Conservation (phyloP, 2,329 filamentous ascomycete genomes). For the Zopfia rhizophila region DNA sequence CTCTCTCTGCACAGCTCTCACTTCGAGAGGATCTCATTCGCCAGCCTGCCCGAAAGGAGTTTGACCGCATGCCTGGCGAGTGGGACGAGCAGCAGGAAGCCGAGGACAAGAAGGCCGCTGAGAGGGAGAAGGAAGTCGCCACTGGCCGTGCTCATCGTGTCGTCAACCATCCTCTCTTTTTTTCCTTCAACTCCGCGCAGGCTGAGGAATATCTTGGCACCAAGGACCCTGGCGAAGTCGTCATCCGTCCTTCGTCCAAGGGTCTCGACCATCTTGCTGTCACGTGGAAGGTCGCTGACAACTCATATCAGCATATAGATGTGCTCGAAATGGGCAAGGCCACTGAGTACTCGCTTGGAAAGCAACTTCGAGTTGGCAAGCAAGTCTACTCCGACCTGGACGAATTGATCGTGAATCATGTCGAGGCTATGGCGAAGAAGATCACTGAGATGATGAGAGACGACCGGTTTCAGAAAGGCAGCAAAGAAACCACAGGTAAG, state of each 20-base stretch:
- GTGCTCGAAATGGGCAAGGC: slow-evolving; percentile 97
- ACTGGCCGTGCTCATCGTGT: slow-evolving; percentile 90
- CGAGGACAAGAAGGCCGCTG: slow-evolving; percentile 78
- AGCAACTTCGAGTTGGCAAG: slow-evolving; percentile 85
- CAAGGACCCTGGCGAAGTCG: slow-evolving; percentile 85
- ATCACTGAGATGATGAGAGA: slow-evolving; percentile 95
- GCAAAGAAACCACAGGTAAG: slow-evolving; percentile 85
- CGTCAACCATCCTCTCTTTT: slow-evolving; percentile 97
- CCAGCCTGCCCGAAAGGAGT: slow-evolving; percentile 73
- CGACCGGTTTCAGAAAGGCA: slow-evolving; percentile 90
- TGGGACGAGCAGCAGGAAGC: slow-evolving; percentile 89
- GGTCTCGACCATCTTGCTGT: slow-evolving; percentile 94
- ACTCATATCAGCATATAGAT: slow-evolving; percentile 97
- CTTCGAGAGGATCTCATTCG: slow-evolving; percentile 84
- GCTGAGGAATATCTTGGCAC: slow-evolving; percentile 93
- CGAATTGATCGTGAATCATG: slow-evolving; percentile 95
- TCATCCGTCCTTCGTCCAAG: slow-evolving; percentile 95
- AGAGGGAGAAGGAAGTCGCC: slow-evolving; percentile 85
- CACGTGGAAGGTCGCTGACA: slow-evolving; percentile 97
- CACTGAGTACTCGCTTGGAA: slow-evolving; percentile 93
- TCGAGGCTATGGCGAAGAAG: slow-evolving; percentile 97
- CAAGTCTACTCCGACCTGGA: slow-evolving; percentile 96
- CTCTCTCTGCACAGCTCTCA: slow-evolving; percentile 84
- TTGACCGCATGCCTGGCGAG: slow-evolving; percentile 79
- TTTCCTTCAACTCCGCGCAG: slow-evolving; percentile 89